These are phyloP conservation scores for Yamadazyma aaseri DNA, from an alignment of 1,139 yeast genomes.

Conservation along the genomic window DNA sequence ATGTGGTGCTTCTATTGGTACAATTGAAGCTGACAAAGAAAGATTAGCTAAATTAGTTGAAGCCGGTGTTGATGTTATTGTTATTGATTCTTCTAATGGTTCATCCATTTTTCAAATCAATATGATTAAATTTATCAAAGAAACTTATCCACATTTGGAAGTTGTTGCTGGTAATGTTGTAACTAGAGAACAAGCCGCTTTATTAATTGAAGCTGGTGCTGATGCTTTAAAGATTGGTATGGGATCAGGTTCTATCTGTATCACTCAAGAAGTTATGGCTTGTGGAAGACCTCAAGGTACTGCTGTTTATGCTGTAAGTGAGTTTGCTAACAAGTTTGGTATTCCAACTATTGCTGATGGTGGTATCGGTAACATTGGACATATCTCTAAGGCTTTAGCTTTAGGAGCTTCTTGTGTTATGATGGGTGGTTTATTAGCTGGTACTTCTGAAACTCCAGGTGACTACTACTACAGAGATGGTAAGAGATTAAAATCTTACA, in stretches of 20 bases:
- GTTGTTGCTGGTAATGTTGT: conserved; percentile 98
- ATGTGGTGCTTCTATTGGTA: conserved; percentile 99
- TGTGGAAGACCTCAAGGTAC: conserved; percentile 99
- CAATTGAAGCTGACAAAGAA: conserved; percentile 82
- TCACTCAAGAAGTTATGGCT: conserved; percentile 99
- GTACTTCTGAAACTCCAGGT: conserved; percentile 98
- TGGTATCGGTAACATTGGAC: conserved; percentile 99
- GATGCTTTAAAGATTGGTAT: conserved; percentile 98
- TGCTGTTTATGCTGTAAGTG: conserved; percentile 84
- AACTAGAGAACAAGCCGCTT: conserved; percentile 98
- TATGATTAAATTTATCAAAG: conserved; percentile 90
- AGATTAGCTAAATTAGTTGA: conserved; percentile 84
- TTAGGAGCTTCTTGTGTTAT: conserved; percentile 96
- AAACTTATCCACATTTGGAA: conserved; percentile 73
- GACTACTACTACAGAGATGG: conserved; percentile 97
- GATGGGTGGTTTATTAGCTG: conserved; percentile 99
- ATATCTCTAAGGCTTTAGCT: conserved; percentile 93
- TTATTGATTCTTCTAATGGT: conserved; percentile 96
- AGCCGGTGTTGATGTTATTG: conserved; percentile 97
- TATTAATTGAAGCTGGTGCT: conserved; percentile 92
- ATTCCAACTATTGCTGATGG: conserved; percentile 99
- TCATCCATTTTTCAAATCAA: conserved; percentile 92
- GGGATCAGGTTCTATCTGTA: conserved; percentile 99
- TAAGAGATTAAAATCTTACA: conserved; percentile 92
- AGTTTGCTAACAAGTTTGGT: conserved; percentile 86